phyloP scores from a whole-genome alignment of 129 eudicot genomes.

The Artemisia annua region DNA sequence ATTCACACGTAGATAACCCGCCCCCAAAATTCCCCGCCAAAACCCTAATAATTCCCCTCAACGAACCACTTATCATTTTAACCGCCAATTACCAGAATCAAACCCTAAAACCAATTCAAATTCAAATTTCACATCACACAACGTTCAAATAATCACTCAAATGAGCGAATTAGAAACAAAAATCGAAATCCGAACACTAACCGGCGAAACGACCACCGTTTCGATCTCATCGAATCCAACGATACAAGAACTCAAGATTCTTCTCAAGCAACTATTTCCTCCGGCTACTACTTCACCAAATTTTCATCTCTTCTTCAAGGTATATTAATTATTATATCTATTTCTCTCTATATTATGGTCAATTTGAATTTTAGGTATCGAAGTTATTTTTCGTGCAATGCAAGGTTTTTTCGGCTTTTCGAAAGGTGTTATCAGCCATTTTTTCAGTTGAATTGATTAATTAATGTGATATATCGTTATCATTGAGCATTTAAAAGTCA shows the following conservation, averaged over 20 bases:
- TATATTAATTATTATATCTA: neutral
- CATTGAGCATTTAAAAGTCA: too few species aligned
- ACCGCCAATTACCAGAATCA: neutral
- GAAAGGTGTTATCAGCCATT: too few species aligned
- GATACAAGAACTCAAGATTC: slow-evolving; percentile 63
- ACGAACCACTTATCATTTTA: neutral
- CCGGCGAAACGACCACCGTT: slow-evolving; percentile 56
- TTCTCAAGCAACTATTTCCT: slow-evolving; percentile 49
- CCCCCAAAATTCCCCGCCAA: slow-evolving; percentile 33
- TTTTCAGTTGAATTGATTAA: too few species aligned
- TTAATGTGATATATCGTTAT: too few species aligned
- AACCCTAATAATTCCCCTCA: slow-evolving; percentile 22
- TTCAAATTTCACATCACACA: too few species aligned
- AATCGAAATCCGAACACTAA: slow-evolving; percentile 62
- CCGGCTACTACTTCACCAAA: slow-evolving; percentile 60
- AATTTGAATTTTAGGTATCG: too few species aligned
- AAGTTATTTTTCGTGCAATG: too few species aligned
- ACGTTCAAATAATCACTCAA: too few species aligned
- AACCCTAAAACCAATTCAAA: slow-evolving; percentile 30
- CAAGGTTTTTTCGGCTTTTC: too few species aligned
- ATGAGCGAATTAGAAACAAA: slow-evolving; percentile 39
- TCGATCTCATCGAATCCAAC: slow-evolving; percentile 50
- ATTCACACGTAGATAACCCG: neutral
- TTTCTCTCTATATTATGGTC: too few species aligned
- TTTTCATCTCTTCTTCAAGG: slow-evolving; percentile 82